Evolutionary conservation across 805 yeast species (phyloP), one percentile per base, ranked within the genome.

Genomic region (Candida insectorum): DNA sequence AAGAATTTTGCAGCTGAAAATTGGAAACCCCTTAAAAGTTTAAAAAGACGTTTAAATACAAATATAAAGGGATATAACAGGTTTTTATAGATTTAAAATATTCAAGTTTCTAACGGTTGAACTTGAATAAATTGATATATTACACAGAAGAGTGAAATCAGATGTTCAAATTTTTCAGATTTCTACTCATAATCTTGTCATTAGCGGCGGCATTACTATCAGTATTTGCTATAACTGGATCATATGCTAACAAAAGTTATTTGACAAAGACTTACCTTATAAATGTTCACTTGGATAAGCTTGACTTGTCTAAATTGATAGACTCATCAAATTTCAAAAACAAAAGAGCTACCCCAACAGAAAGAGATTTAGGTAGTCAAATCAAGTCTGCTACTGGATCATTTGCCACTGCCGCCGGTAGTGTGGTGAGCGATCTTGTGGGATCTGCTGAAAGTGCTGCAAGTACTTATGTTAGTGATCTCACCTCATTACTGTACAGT

Each of bases 141-240:
- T n/a, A n/a, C n/a, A n/a, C n/a, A n/a, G n/a, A n/a, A n/a, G 11
- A 20, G 23, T 20, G 23, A 11, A 20, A 20, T 20, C 23, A 20
- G 11, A 54, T 58, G 54, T 57, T 60, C 28, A 58, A 52, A 37
- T 32, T 61, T 24, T 61, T 65, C 39, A 47, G 73, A 30, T 36
- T 56, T 14, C 27, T 60, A 9, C 49, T 64, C 29, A 44, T 65
- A 7, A 33, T 65, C 16, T 47, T 63, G 23, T 53, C 71, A 14
- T 26, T 62, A 6, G 64, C 58, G 6, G 44, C 54, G 6, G 43
- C 56, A 1, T 33, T 65, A 14, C 49, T 66, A 11, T 45, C 65
- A 11, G 44, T 51, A 3, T 64, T 65, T 51, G 66, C 68, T 2
- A 26, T 66, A 12, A 51, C 59, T 6, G 69, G 71, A 3, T 63